Evolutionary conservation across 805 yeast genomes (phyloP).

Genomic region (Nakazawaea pomicola): DNA sequence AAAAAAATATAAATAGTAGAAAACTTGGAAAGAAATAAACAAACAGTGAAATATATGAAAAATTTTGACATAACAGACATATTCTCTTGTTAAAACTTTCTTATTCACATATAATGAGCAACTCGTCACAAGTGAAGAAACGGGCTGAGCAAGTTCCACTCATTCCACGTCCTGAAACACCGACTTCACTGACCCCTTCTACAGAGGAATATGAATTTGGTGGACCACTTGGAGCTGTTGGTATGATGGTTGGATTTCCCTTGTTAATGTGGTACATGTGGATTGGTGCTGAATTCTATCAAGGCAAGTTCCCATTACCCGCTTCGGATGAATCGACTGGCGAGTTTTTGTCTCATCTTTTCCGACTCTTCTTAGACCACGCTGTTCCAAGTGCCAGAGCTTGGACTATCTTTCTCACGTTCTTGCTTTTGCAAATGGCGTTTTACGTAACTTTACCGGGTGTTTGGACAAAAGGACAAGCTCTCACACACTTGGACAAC

Average conservation of each 20-base stretch:
- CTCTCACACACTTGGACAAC: conserved; percentile 73
- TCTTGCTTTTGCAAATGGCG: conserved; percentile 60
- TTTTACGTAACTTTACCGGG: conserved; percentile 89
- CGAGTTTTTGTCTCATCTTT: conserved; percentile 42
- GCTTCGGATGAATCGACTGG: conserved; percentile 45
- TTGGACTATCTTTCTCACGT: conserved; percentile 67
- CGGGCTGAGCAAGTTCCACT: neutral
- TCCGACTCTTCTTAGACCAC: conserved; percentile 39
- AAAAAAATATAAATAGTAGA: too few relatives aligned
- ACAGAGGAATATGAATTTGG: conserved; percentile 82
- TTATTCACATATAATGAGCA: too few relatives aligned
- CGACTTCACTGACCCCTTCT: conserved; percentile 32
- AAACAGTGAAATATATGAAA: too few relatives aligned
- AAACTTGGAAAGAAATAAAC: too few relatives aligned
- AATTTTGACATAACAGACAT: too few relatives aligned
- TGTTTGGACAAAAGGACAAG: conserved; percentile 92
- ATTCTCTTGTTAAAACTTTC: too few relatives aligned
- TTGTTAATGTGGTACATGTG: conserved; percentile 94
- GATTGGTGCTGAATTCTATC: conserved; percentile 79
- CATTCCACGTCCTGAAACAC: neutral
- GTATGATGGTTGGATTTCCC: conserved; percentile 93
- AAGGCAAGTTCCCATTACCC: conserved; percentile 72
- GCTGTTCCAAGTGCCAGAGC: conserved; percentile 59
- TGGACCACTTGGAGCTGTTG: conserved; percentile 82
- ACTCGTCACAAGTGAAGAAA: neutral